Conservation (phyloP, 805 yeast species). For the Candida coquimbonensis region DNA sequence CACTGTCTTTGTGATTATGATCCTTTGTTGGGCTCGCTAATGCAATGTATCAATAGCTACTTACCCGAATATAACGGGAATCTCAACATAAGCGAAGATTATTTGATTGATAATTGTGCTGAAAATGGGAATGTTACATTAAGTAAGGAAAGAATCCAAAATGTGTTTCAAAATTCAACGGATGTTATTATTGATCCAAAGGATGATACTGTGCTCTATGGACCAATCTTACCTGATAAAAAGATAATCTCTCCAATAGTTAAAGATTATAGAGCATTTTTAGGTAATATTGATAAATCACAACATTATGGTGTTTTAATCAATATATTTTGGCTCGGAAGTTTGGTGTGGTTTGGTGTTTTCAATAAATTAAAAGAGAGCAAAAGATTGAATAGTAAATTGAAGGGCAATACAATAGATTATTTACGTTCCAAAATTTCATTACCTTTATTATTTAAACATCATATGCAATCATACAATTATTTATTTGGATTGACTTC, state of each 20-base stretch:
- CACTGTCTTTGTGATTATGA: slow-evolving; percentile 15
- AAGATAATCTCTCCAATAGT: slow-evolving; percentile 7
- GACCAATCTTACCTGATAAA: slow-evolving; percentile 12
- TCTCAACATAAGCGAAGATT: slow-evolving; percentile 4
- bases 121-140: slow-evolving; percentile 6
- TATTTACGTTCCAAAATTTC: slow-evolving; percentile 12
- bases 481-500: slow-evolving; percentile 8
- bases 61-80: slow-evolving; percentile 7
- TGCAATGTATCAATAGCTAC: slow-evolving; percentile 15
- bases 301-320: slow-evolving; percentile 17
- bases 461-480: slow-evolving; percentile 16
- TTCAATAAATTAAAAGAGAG: slow-evolving; percentile 14
- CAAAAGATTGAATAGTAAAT: slow-evolving; percentile 11
- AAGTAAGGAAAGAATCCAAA: slow-evolving; percentile 6
- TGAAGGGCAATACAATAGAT: slow-evolving; percentile 12
- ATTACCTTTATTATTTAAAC: slow-evolving; percentile 14
- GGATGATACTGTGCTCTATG: slow-evolving; percentile 3
- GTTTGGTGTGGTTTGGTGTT: slow-evolving; percentile 13
- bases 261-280: slow-evolving; percentile 20
- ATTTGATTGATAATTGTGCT: slow-evolving; percentile 1
- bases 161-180: slow-evolving; percentile 10
- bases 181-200: slow-evolving; percentile 1
- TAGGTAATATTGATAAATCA: slow-evolving; percentile 19
- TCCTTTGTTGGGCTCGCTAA: slow-evolving; percentile 16
- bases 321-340: slow-evolving; percentile 16